Base-by-base conservation (phyloP, 345 rosid species). In the Aquilaria yunnanensis region DNA sequence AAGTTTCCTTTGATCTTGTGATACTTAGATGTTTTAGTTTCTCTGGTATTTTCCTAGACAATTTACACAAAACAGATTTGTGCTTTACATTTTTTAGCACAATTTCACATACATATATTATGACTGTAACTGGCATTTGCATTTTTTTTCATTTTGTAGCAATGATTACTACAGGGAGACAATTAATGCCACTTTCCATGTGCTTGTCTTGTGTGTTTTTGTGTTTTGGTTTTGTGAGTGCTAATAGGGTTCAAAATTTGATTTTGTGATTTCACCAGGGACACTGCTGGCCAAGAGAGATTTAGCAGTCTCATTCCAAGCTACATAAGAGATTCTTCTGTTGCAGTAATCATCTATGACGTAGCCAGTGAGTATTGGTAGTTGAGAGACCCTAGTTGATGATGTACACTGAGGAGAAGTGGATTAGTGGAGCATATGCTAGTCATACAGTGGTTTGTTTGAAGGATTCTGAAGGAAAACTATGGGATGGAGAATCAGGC, bases 391-490 rank as follows among this genome's bases (percentile, higher is more conserved):
- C 43, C 2, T 37, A 9, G 73, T 75, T 3, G 83, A 87, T 64
- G 94, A 85, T 63, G 84, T 95, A 67, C 89, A 84, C 64, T 89
- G 96, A 9, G 96, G 99, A 94, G 87, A 94, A 94, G 81, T 91
- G 99, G 99, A 97, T 94, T 34, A 94, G 91, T 56, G 99, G 99
- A 68, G 79, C 99, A 30, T 94, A 88, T 80, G 99, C 97, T 72
- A 96, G 99, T 57, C 99, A 91, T 72, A 62, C 83, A 67, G 96
- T 97, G 78, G 76, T 94, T 70, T 91, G 92, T 71, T 73, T 94
- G 31, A 85, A 76, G 83, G 99, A 94, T 76, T 80, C 90, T 59
- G 84, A 88, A 69, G 99, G 99, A 65, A 91, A 86, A 74, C 72
- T 94, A 5, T 94, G 99, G 97, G 86, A 91, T 66, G 96, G 88